These are phyloP conservation scores for Botrytis squamosa DNA, from an alignment of 2,329 filamentous ascomycete genomes.

Conservation along the genomic window DNA sequence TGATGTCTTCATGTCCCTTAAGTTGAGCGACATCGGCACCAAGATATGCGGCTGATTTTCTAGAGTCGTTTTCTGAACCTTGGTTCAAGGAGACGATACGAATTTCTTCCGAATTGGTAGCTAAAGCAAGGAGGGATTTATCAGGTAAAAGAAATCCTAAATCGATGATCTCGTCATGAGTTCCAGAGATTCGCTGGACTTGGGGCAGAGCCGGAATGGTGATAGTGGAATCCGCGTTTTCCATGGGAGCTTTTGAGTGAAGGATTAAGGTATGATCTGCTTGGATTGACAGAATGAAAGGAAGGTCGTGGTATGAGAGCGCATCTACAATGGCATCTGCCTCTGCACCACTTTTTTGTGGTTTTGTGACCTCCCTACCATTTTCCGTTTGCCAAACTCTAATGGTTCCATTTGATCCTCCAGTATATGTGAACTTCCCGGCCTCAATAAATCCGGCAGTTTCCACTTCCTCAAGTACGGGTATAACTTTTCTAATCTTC, in stretches of 20 bases:
- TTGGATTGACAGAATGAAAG: conserved; percentile 78
- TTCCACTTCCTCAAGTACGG: conserved; percentile 83
- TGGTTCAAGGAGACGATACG: conserved; percentile 72
- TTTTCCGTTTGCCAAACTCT: conserved; percentile 79
- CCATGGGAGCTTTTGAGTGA: conserved; percentile 56
- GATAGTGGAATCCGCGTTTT: conserved; percentile 39
- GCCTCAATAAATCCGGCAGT: conserved; percentile 74
- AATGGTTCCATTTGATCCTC: conserved; percentile 77
- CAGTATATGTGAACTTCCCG: conserved; percentile 75
- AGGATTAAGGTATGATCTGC: conserved; percentile 85
- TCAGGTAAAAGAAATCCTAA: conserved; percentile 81
- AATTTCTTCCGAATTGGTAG: conserved; percentile 93
- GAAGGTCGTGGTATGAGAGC: conserved; percentile 62
- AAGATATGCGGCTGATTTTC: conserved; percentile 61
- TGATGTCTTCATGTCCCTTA: conserved; percentile 90
- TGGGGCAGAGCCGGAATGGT: conserved; percentile 40
- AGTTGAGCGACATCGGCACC: conserved; percentile 85
- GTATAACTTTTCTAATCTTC: conserved; percentile 78
- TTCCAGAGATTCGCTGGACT: conserved; percentile 83
- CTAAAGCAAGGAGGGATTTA: conserved; percentile 78
- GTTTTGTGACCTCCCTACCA: conserved; percentile 75
- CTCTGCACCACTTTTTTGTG: conserved; percentile 62
- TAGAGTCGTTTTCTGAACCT: conserved; percentile 26
- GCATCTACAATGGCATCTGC: conserved; percentile 69
- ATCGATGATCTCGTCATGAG: conserved; percentile 97